Evolutionary conservation across 1,139 yeast species (phyloP).

Genomic region (Geotrichum bryndzae): DNA sequence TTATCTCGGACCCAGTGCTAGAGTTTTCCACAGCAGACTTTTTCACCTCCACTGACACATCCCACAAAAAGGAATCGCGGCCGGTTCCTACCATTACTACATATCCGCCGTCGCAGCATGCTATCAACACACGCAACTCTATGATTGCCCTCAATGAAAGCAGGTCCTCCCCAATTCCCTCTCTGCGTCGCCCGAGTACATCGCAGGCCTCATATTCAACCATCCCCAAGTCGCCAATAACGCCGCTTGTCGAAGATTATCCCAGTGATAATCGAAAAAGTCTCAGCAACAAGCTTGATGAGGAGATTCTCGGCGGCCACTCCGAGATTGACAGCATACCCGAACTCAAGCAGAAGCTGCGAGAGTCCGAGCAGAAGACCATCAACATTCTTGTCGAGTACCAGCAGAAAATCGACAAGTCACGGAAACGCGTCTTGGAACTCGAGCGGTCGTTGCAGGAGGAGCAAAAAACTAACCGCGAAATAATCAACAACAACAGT

Average conservation of each 20-base stretch:
- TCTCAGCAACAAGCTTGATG: not conserved
- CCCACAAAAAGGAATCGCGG: constrained; percentile 2
- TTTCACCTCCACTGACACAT: constrained; percentile 5
- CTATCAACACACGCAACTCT: constrained; percentile 15
- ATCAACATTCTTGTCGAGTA: constrained; percentile 27
- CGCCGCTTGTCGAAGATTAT: not conserved
- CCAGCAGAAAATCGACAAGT: constrained; percentile 29
- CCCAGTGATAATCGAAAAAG: not conserved
- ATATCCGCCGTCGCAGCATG: constrained; percentile 16
- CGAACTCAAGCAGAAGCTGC: constrained; percentile 23
- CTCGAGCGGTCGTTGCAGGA: constrained; percentile 25
- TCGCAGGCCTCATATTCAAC: not conserved
- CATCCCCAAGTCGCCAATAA: not conserved
- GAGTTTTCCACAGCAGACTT: constrained; percentile 17
- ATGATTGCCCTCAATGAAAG: not conserved
- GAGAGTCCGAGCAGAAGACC: constrained; percentile 28
- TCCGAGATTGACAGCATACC: not conserved
- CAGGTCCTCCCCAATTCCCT: not conserved
- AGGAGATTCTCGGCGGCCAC: not conserved
- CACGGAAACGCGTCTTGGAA: constrained; percentile 26
- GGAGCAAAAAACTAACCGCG: constrained; percentile 16
- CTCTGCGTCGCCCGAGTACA: not conserved
- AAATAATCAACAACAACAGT: not conserved
- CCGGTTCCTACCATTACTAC: constrained; percentile 14
- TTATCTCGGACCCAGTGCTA: constrained; percentile 18